Evolutionary conservation across 2,329 filamentous ascomycete genomes (phyloP).

Genomic region (Aspergillus piperis): DNA sequence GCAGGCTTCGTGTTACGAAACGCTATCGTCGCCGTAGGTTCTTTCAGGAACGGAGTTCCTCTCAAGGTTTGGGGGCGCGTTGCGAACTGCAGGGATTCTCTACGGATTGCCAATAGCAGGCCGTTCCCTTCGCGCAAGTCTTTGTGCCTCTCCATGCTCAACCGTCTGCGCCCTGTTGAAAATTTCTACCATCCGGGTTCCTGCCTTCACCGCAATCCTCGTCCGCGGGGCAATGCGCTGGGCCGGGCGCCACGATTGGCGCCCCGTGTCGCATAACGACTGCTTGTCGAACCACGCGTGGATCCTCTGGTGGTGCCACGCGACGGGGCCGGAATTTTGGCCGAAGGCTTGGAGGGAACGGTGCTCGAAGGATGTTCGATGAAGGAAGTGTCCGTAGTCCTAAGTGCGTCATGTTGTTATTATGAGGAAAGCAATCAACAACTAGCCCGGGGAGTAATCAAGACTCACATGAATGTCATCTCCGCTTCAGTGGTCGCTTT

Average conservation of each 20-base stretch:
- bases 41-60: neutral
- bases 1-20: neutral
- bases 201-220: slow-evolving; percentile 37
- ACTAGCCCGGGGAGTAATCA: neutral
- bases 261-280: slow-evolving; percentile 43
- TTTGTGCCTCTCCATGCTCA: neutral
- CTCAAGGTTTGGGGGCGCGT: neutral
- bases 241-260: slow-evolving; percentile 33
- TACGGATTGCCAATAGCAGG: neutral
- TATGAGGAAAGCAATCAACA: neutral
- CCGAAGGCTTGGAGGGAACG: slow-evolving; percentile 49
- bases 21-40: neutral
- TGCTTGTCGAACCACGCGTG: slow-evolving; percentile 26
- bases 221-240: slow-evolving; percentile 43
- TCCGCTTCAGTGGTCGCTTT: slow-evolving; percentile 59
- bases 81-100: neutral
- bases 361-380: slow-evolving; percentile 73
- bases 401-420: slow-evolving; percentile 38
- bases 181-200: neutral
- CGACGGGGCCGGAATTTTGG: slow-evolving; percentile 32
- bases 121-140: neutral
- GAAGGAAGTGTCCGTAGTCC: slow-evolving; percentile 89
- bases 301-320: slow-evolving; percentile 26
- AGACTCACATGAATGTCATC: slow-evolving; percentile 77
- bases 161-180: neutral